Evolutionary conservation across 2,329 filamentous ascomycete species (phyloP), one percentile per base, ranked within the genome.

Genomic region (Aplosporella prunicola): DNA sequence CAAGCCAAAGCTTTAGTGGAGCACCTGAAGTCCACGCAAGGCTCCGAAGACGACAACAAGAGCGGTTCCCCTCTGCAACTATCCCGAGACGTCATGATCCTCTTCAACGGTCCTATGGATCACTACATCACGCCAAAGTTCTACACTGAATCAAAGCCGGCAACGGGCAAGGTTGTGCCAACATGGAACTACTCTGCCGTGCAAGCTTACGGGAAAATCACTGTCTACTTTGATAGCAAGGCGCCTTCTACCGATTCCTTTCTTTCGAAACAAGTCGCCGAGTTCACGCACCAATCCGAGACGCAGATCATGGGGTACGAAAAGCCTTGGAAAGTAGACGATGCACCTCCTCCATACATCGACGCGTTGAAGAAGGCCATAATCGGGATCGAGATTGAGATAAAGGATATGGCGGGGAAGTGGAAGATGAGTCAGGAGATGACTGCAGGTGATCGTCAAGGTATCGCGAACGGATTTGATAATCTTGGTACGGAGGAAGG

Each of bases 101-200:
- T 81, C 13, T 82, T 83, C 63, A 80, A 66, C 31, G 66, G 64
- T 0, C 61, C 68, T 0, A 52, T 63, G 1, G 69, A 81, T 26
- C 74, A 78, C 56, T 83, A 82, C 46, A 69, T 82, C 5, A 80
- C 78, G 0, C 76, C 78, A 1, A 77, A 79, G 42, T 82, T 80
- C 56, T 82, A 82, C 59, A 64, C 60, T 9, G 67, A 75, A 44
- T 81, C 78, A 1, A 82, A 82, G 50, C 78, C 76, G 0, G 51
- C 49, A 0, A 76, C 70, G 0, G 78, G 69, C 9, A 82, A 82
- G 46, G 78, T 82, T 0, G 78, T 80, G 5, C 77, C 77, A 1
- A 83, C 79, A 0, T 82, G 78, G 79, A 78, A 83, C 54, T 83
- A 82, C 47, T 64, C 74, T 0, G 76, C 78, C 0, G 77, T 69